Evolutionary conservation across 2,329 filamentous ascomycete species (phyloP).

Genomic region (Fusarium sambucinum): DNA sequence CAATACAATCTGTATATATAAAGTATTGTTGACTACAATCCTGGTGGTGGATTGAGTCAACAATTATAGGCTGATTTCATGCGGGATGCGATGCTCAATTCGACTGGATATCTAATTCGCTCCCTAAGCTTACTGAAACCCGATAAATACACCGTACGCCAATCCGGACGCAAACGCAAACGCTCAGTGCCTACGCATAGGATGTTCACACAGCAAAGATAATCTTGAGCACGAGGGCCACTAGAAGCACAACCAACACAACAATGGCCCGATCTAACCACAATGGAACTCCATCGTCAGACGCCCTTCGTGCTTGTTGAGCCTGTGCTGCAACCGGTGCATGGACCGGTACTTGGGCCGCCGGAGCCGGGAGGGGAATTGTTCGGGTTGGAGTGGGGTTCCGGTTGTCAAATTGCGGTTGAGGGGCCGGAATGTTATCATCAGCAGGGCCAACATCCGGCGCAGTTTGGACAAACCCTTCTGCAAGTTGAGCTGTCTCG

Average conservation of each 20-base stretch:
- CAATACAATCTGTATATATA: neutral
- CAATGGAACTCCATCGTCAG: conserved; percentile 67
- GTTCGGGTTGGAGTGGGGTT: conserved; percentile 36
- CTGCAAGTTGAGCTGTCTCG: conserved; percentile 65
- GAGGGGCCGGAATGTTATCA: conserved; percentile 6
- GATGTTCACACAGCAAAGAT: conserved; percentile 51
- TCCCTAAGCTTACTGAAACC: conserved; percentile 11
- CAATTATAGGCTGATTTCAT: neutral
- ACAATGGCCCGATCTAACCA: conserved; percentile 89
- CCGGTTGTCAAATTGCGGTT: conserved; percentile 13
- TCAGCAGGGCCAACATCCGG: conserved; percentile 15
- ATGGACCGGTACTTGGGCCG: conserved; percentile 14
- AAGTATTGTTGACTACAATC: neutral
- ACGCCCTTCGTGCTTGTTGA: conserved; percentile 40
- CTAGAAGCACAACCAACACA: conserved; percentile 75
- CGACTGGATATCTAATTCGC: conserved; percentile 45
- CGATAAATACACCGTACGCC: conserved; percentile 19
- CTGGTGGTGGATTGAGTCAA: neutral
- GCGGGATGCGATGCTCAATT: conserved; percentile 16
- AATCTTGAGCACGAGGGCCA: conserved; percentile 75
- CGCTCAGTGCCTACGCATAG: conserved; percentile 1
- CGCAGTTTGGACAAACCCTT: conserved; percentile 69
- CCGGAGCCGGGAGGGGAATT: conserved; percentile 19
- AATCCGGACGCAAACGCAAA: conserved; percentile 5
- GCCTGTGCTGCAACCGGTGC: conserved; percentile 26